phyloP scores from a whole-genome alignment of 345 rosid species.

The Combretum micranthum region DNA sequence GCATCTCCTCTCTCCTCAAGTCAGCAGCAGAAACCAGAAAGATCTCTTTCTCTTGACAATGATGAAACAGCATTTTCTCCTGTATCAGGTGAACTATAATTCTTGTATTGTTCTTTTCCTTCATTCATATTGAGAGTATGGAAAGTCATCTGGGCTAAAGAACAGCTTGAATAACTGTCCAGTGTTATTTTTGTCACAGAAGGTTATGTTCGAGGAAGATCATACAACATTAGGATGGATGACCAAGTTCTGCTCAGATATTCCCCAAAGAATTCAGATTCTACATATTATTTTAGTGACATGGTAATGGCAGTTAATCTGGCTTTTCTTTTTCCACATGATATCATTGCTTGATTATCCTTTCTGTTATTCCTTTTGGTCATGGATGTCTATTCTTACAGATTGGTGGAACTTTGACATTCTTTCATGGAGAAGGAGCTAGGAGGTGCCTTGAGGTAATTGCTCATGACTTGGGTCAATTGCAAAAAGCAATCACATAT shows the following conservation, averaged over 20 bases:
- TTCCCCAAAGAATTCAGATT: constrained; percentile 85
- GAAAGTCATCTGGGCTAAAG: constrained; percentile 12
- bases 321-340: constrained; percentile 3
- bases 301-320: constrained; percentile 36
- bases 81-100: constrained; percentile 48
- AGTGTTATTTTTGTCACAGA: constrained; percentile 73
- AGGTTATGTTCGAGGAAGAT: constrained; percentile 89
- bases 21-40: constrained; percentile 37
- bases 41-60: constrained; percentile 32
- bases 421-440: constrained; percentile 82
- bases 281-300: constrained; percentile 92
- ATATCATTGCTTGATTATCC: not conserved
- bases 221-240: constrained; percentile 97
- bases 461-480: constrained; percentile 4
- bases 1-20: constrained; percentile 33
- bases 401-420: constrained; percentile 97
- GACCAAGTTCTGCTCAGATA: constrained; percentile 81
- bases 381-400: constrained; percentile 21
- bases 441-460: constrained; percentile 95
- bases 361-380: not conserved
- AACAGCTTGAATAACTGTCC: constrained; percentile 27
- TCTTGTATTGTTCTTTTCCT: constrained; percentile 5
- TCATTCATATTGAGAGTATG: not conserved
- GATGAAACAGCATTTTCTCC: constrained; percentile 35
- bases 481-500: not conserved